Conservation (phyloP, 805 yeast genomes). For the Nakazawaea ishiwadae region DNA sequence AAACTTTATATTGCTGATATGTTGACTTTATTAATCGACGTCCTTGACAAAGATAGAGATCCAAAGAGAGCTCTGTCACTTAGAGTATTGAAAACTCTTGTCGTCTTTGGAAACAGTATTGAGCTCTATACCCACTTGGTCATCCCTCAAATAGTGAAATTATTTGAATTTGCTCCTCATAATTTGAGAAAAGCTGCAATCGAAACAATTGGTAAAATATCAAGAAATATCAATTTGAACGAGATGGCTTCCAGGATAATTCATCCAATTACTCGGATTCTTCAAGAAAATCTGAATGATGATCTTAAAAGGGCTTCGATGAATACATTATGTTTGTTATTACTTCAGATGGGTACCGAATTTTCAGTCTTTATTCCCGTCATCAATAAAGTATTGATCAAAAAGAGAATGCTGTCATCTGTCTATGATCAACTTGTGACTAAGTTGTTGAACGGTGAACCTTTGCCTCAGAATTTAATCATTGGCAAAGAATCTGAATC, state of each 20-base stretch:
- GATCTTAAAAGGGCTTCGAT: conserved; percentile 64
- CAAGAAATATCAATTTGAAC: conserved; percentile 64
- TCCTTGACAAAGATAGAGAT: conserved; percentile 69
- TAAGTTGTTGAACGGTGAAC: conserved; percentile 77
- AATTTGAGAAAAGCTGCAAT: conserved; percentile 69
- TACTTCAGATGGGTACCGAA: conserved; percentile 79
- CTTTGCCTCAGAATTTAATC: conserved; percentile 71
- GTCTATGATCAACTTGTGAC: conserved; percentile 78
- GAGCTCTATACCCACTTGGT: conserved; percentile 87
- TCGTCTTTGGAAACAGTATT: conserved; percentile 79
- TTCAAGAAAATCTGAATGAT: conserved; percentile 40
- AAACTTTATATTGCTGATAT: conserved; percentile 77
- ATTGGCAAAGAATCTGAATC: conserved; percentile 45
- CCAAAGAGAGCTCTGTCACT: conserved; percentile 56
- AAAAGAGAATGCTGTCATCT: conserved; percentile 61
- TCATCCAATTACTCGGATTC: conserved; percentile 76
- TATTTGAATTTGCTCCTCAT: conserved; percentile 70
- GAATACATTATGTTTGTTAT: conserved; percentile 73
- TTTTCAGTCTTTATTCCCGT: conserved; percentile 84
- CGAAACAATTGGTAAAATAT: conserved; percentile 75
- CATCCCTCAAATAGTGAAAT: conserved; percentile 76
- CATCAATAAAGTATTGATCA: conserved; percentile 60
- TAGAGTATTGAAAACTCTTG: conserved; percentile 76
- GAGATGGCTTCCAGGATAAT: conserved; percentile 90
- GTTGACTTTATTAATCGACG: conserved; percentile 68